These are phyloP conservation scores for Trichoderma sp. DNA, from an alignment of 2,329 filamentous ascomycete species.

Conservation along the genomic window DNA sequence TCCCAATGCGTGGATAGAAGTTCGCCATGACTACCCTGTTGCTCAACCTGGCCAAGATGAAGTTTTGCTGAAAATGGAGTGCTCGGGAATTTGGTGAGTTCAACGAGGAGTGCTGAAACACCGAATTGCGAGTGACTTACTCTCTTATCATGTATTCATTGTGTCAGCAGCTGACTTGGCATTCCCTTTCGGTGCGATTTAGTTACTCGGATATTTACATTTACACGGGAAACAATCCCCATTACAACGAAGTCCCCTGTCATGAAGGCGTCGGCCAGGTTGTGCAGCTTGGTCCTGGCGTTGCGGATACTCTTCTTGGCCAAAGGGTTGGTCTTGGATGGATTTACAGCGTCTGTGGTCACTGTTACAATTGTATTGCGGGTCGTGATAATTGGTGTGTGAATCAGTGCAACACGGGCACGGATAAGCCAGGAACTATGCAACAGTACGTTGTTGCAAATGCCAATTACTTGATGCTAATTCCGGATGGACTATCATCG, in stretches of 20 bases:
- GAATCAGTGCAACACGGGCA: constrained; percentile 7
- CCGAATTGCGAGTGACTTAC: too few relatives aligned
- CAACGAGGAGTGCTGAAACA: background rate
- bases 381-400: constrained; percentile 12
- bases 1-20: background rate
- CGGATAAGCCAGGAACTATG: constrained; percentile 13
- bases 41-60: constrained; percentile 4
- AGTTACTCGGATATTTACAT: constrained; percentile 12
- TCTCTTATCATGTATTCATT: background rate
- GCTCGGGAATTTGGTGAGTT: constrained; percentile 17
- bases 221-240: background rate
- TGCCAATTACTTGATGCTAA: constrained; percentile 15
- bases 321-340: constrained; percentile 11
- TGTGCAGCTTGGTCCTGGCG: background rate
- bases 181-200: background rate
- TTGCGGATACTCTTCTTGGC: background rate
- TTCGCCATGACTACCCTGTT: constrained; percentile 10
- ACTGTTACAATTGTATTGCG: constrained; percentile 12
- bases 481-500: background rate
- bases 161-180: background rate
- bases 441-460: constrained; percentile 20
- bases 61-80: constrained; percentile 20
- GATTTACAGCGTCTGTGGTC: constrained; percentile 16
- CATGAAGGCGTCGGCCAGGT: constrained; percentile 5
- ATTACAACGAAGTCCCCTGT: constrained; percentile 9